These are phyloP conservation scores for Didymella sp. DNA, from an alignment of 2,329 filamentous ascomycete species.

Conservation along the genomic window DNA sequence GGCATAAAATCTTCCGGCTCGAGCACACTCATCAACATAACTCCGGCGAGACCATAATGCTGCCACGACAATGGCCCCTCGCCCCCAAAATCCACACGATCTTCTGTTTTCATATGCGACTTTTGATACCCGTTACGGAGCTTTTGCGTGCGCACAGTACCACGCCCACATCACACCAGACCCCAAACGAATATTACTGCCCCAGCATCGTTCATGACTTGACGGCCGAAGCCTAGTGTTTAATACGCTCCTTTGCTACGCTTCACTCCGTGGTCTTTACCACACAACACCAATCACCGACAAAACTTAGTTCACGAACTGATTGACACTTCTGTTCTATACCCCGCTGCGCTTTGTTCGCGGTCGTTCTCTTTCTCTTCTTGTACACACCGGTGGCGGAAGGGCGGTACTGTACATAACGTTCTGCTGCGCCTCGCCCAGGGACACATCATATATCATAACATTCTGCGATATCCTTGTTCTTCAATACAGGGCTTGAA, in stretches of 20 bases:
- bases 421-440: slow-evolving; percentile 7
- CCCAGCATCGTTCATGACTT: slow-evolving; percentile 18
- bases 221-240: slow-evolving; percentile 32
- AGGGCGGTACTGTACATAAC: slow-evolving; percentile 27
- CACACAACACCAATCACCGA: background rate
- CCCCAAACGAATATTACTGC: slow-evolving; percentile 7
- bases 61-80: slow-evolving; percentile 42
- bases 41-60: slow-evolving; percentile 37
- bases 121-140: slow-evolving; percentile 37
- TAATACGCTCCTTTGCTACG: slow-evolving; percentile 36
- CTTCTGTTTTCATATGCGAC: slow-evolving; percentile 33
- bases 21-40: slow-evolving; percentile 40
- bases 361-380: slow-evolving; percentile 17
- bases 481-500: slow-evolving; percentile 4
- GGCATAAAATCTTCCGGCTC: slow-evolving; percentile 36
- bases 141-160: slow-evolving; percentile 12
- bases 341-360: slow-evolving; percentile 26
- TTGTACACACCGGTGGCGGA: slow-evolving; percentile 1
- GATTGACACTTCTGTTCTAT: slow-evolving; percentile 34
- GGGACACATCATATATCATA: slow-evolving; percentile 1
- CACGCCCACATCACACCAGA: background rate
- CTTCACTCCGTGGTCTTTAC: slow-evolving; percentile 17
- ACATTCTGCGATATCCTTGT: slow-evolving; percentile 9
- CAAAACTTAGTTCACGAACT: slow-evolving; percentile 7
- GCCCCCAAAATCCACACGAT: slow-evolving; percentile 19